Base-by-base conservation (phyloP, 2,329 filamentous ascomycete species). In the Pezicula radicicola region DNA sequence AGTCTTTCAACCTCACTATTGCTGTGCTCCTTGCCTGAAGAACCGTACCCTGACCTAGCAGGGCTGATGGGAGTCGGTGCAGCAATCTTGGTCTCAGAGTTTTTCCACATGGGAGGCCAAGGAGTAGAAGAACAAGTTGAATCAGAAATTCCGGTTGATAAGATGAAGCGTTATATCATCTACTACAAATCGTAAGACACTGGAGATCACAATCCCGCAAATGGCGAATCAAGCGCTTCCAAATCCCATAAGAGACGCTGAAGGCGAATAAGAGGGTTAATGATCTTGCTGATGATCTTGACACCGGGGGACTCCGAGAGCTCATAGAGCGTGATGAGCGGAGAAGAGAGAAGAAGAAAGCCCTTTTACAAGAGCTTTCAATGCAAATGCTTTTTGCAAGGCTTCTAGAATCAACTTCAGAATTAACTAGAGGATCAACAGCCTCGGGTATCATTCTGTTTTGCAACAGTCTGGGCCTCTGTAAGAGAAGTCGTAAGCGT, bases 121-220 rank as follows among this genome's bases (percentile, higher is more conserved):
- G 88, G 89, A 39, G 74, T 88, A 0, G 91, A 96, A 63, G 91
- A 96, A 63, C 83, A 89, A 56, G 77, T 85, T 1, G 89, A 96
- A 68, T 87, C 91, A 3, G 93, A 97, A 65, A 92, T 99, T 46
- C 83, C 91, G 0, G 88, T 97, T 2, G 94, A 97, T 48, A 96
- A 96, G 74, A 96, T 99, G 90, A 91, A 91, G 73, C 85, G 92
- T 55, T 99, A 97, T 67, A 88, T 99, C 66, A 95, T 88, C 62
- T 99, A 97, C 73, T 97, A 94, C 80, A 93, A 93, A 73, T 89
- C 90, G 84, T 93, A 75, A 75, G 87, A n/a, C n/a, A n/a, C n/a
- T n/a, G n/a, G n/a, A n/a, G 55, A 54, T 64, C 66, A 7, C 61
- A 60, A 18, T 80, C 79, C 42, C 68, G 77, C 60, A 74, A 77